phyloP scores from a whole-genome alignment of 2,329 filamentous ascomycete genomes.

The Phaeophleospora eucalypticola region DNA sequence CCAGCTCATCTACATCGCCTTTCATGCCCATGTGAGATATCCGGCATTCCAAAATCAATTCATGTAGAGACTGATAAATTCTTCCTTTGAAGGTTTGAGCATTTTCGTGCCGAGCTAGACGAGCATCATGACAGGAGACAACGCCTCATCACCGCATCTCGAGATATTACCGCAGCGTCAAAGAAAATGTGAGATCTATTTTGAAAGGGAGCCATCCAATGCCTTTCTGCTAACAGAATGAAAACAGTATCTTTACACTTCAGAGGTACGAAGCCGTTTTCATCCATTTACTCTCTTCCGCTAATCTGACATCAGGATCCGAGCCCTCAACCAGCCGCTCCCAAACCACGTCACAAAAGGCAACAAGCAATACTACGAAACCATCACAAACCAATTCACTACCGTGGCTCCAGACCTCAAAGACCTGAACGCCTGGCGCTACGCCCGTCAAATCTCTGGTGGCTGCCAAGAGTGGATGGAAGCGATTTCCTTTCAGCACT shows the following conservation, averaged over 20 bases:
- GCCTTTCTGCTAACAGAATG: too few species aligned
- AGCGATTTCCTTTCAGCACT: conserved; percentile 82
- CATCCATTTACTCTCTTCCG: conserved; percentile 5
- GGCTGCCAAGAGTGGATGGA: conserved; percentile 95
- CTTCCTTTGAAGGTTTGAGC: conserved; percentile 49
- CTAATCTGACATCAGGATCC: conserved; percentile 51
- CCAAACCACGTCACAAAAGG: conserved; percentile 40
- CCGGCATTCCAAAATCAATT: neutral
- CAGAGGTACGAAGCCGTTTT: conserved; percentile 72
- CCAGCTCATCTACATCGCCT: conserved; percentile 34
- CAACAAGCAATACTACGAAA: conserved; percentile 35
- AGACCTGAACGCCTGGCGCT: conserved; percentile 76
- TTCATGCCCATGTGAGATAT: conserved; percentile 59
- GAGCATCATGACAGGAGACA: conserved; percentile 91
- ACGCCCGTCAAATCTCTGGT: conserved; percentile 68
- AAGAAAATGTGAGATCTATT: conserved; percentile 81
- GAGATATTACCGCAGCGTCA: conserved; percentile 88
- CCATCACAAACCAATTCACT: conserved; percentile 66
- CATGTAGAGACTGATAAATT: neutral
- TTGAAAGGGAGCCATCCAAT: conserved; percentile 16
- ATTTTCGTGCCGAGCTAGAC: conserved; percentile 82
- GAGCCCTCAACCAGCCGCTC: conserved; percentile 55
- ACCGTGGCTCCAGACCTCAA: conserved; percentile 68
- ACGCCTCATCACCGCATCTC: conserved; percentile 80
- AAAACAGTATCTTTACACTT: conserved; percentile 79